These are phyloP conservation scores for Penicillium malachiteum DNA, from an alignment of 495 filamentous ascomycete species.

Conservation along the genomic window DNA sequence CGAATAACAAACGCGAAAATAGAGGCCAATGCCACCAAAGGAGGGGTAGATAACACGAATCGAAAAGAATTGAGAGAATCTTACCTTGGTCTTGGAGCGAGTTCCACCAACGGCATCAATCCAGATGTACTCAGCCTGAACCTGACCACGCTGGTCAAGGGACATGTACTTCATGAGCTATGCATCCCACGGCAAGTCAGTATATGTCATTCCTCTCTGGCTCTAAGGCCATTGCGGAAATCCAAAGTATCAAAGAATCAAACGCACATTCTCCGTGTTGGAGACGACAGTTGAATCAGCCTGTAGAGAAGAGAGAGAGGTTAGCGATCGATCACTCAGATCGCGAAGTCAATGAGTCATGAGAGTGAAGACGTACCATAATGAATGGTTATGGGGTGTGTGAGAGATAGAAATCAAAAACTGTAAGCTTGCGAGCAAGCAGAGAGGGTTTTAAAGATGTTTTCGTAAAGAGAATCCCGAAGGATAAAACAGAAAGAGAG, in stretches of 20 bases:
- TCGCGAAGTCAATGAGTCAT: slow-evolving; percentile 8
- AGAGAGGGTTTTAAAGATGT: slow-evolving; percentile 9
- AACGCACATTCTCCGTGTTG: slow-evolving; percentile 69
- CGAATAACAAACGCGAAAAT: not conserved
- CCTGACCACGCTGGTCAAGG: slow-evolving; percentile 80
- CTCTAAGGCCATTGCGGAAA: slow-evolving; percentile 37
- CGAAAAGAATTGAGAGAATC: slow-evolving; percentile 28
- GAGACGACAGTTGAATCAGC: slow-evolving; percentile 59
- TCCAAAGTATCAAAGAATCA: slow-evolving; percentile 29
- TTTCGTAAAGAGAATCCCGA: slow-evolving; percentile 17
- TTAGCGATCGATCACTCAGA: not conserved
- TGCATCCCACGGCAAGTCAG: slow-evolving; percentile 36
- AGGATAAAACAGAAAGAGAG: slow-evolving; percentile 16
- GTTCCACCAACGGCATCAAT: slow-evolving; percentile 77
- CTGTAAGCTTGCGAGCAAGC: slow-evolving; percentile 22
- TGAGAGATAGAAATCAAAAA: slow-evolving; percentile 20
- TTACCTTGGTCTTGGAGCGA: slow-evolving; percentile 90
- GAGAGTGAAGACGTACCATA: slow-evolving; percentile 35
- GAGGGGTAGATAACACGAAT: not conserved
- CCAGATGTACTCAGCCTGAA: slow-evolving; percentile 98
- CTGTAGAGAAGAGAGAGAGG: slow-evolving; percentile 24
- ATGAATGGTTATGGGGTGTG: slow-evolving; percentile 42
- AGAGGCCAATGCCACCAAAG: not conserved
- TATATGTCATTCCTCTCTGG: slow-evolving; percentile 38
- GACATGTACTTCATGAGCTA: slow-evolving; percentile 90